Conservation (phyloP, 805 yeast genomes). For the Yamadazyma paraphyllophila region DNA sequence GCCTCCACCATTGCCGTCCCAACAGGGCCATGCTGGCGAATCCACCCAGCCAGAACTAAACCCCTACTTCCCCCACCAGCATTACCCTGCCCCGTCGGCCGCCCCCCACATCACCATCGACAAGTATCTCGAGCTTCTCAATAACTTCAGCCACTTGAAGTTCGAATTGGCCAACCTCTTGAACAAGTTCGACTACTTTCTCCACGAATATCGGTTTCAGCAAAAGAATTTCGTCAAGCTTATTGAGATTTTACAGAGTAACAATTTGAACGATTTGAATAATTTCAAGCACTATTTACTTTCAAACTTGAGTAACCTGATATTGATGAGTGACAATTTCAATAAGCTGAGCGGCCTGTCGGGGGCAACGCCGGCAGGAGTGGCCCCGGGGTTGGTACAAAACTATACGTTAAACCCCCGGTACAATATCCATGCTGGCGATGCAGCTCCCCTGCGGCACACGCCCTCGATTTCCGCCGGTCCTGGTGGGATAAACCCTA, state of each 20-base stretch:
- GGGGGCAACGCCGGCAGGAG: not conserved
- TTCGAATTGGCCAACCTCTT: conserved; percentile 14
- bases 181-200: conserved; percentile 16
- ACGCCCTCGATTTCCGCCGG: too few relatives aligned
- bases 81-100: conserved; percentile 1
- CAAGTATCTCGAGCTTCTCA: conserved; percentile 14
- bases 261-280: conserved; percentile 13
- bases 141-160: conserved; percentile 15
- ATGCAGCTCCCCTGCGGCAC: conserved; percentile 13
- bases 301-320: conserved; percentile 10
- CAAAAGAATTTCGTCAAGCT: conserved; percentile 16
- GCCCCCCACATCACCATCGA: conserved; percentile 11
- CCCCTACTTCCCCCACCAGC: conserved; percentile 5
- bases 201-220: conserved; percentile 15
- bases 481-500: conserved; percentile 18
- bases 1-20: not conserved
- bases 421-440: conserved; percentile 36
- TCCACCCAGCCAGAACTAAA: not conserved
- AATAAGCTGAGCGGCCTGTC: conserved; percentile 1
- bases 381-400: conserved; percentile 16
- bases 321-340: conserved; percentile 8
- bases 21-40: not conserved
- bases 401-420: conserved; percentile 36
- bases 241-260: conserved; percentile 15
- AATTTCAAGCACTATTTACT: conserved; percentile 14